A percentile compares a stretch with the other conserved stretches of the same genome.
Evolutionary conservation across 805 yeast genomes (phyloP).

Genomic region (Zygoascus bituminiphila): DNA sequence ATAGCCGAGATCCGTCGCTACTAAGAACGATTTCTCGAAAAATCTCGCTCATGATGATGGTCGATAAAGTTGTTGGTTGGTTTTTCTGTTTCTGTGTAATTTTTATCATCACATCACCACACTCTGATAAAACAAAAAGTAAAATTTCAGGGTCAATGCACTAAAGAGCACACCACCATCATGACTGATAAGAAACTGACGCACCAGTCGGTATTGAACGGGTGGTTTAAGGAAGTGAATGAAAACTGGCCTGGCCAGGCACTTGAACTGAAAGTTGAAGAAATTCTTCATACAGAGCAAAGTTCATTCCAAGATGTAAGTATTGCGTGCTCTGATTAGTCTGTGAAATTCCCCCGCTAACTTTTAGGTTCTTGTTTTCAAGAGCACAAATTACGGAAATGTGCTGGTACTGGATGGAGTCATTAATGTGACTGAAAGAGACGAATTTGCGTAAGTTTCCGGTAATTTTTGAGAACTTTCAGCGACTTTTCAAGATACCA

Average conservation of each 20-base stretch:
- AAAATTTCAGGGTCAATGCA: neutral
- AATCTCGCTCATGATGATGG: neutral
- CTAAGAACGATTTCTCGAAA: conserved; percentile 1
- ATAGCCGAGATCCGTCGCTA: conserved; percentile 6
- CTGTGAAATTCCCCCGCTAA: neutral
- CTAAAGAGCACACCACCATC: neutral
- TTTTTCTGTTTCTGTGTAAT: neutral
- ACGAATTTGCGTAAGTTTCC: conserved; percentile 63
- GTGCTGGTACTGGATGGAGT: conserved; percentile 92
- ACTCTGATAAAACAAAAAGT: neutral
- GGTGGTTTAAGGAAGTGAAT: conserved; percentile 95
- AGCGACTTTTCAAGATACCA: neutral
- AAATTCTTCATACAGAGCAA: conserved; percentile 74
- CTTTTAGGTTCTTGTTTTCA: conserved; percentile 59
- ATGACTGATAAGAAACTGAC: neutral
- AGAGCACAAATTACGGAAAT: conserved; percentile 89
- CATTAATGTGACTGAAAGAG: conserved; percentile 94
- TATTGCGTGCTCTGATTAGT: neutral
- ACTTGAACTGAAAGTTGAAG: conserved; percentile 80
- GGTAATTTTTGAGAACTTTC: neutral
- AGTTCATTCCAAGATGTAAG: conserved; percentile 80
- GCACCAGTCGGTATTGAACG: conserved; percentile 39
- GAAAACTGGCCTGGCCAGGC: conserved; percentile 99
- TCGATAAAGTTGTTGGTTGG: neutral
- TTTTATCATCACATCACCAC: neutral